Conservation (phyloP, 2,329 filamentous ascomycete genomes). For the Lecanicillium sp. region DNA sequence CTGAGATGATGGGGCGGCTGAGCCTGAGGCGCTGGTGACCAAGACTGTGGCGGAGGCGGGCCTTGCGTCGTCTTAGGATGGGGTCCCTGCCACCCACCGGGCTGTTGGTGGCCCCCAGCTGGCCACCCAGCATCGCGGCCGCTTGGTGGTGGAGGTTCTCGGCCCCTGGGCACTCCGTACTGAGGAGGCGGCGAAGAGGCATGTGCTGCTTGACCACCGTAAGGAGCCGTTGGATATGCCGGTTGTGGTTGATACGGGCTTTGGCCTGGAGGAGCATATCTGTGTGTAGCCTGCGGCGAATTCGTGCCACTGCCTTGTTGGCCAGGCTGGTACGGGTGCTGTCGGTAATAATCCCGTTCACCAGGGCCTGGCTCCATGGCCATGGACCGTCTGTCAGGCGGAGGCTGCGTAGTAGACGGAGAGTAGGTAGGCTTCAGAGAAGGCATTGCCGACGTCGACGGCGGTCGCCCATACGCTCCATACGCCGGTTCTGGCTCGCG, state of each 20-base stretch:
- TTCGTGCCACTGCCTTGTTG: constrained; percentile 29
- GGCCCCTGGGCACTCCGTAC: constrained; percentile 27
- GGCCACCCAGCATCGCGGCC: constrained; percentile 6
- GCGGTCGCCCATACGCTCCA: constrained; percentile 32
- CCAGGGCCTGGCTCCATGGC: constrained; percentile 23
- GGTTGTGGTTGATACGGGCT: constrained; percentile 34
- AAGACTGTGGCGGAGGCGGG: constrained; percentile 24
- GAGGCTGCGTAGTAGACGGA: constrained; percentile 42
- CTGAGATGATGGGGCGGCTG: constrained; percentile 25
- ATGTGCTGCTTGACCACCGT: constrained; percentile 22
- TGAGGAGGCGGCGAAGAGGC: constrained; percentile 47
- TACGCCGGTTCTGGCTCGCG: constrained; percentile 42
- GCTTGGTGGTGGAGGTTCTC: constrained; percentile 11
- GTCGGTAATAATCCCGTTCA: constrained; percentile 42
- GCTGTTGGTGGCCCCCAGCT: constrained; percentile 13
- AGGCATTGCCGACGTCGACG: constrained; percentile 38
- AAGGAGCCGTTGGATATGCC: constrained; percentile 32
- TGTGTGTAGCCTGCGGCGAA: constrained; percentile 39
- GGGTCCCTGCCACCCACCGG: constrained; percentile 21
- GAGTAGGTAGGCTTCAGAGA: constrained; percentile 44
- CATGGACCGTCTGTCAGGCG: constrained; percentile 36
- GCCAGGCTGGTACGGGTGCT: constrained; percentile 25
- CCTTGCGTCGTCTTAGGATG: constrained; percentile 23
- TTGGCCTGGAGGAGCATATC: constrained; percentile 34
- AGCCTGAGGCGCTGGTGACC: constrained; percentile 21